Evolutionary conservation across 164 flowering plant genomes (phyloP), one percentile per base, ranked within the genome.

Genomic region (Aristolochia californica): DNA sequence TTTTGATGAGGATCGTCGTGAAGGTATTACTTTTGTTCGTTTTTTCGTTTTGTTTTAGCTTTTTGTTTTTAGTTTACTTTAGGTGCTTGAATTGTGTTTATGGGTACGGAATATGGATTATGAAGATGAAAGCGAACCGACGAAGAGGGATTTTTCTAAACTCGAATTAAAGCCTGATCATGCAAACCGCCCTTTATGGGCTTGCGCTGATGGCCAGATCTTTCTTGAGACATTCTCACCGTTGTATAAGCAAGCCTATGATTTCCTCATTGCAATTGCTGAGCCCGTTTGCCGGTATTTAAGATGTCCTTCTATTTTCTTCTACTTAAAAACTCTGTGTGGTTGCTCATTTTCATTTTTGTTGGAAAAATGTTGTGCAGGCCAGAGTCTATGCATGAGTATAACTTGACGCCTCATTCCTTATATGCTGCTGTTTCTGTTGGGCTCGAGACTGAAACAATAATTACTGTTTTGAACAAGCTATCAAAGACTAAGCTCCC

Each of bases 271-370:
- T 30, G 97, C 99, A 22, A 90, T 94, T 53, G 99, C 99, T 0
- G 99, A 94, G 56, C 97, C 99, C 0, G 96, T 94, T 71, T 94
- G 99, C 89, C 83, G 95, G 98, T 88, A 73, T 26, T 53, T 16
- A 58, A 44, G 8, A 5, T 43, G 26, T 38, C 12, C 18, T 20
- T 50, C 3, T 17, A 21, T 27, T 43, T 30, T 28, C 25, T 45
- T 20, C 43, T 59, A 43, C 34, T 27, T 0, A 4, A 5, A 11
- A 5, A 15, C 13, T 54, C 43, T 25, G 28, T 5, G 5, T 16
- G 16, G 18, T 27, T 54, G 13, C 17, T 54, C 28, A 12, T 18
- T 16, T 53, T 23, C 0, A 53, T 54, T 38, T 16, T 20, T 4
- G 22, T 38, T 0, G 58, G 16, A 16, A 49, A 20, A 15, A 21